Percentiles rank a stretch among this genome's conserved stretches.
Evolutionary conservation across 192 early-diverging fungal species (phyloP).

Genomic region (Umbelopsis sp.): DNA sequence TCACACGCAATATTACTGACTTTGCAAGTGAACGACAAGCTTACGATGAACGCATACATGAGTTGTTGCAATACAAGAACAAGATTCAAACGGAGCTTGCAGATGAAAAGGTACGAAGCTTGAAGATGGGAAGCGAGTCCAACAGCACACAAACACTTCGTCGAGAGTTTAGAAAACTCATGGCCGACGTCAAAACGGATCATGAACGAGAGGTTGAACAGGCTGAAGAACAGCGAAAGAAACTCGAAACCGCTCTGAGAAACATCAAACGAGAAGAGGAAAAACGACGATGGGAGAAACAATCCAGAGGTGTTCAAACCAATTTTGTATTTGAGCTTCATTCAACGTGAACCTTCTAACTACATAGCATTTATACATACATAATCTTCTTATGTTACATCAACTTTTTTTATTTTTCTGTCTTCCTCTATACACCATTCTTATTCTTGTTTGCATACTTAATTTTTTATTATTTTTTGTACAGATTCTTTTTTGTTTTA

Average conservation of each 20-base stretch:
- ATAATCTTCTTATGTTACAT: too few species aligned
- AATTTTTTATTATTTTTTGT: too few species aligned
- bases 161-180: conserved; percentile 55
- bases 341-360: background rate
- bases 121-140: conserved; percentile 22
- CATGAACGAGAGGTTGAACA: conserved; percentile 43
- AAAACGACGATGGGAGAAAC: conserved; percentile 29
- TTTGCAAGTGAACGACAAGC: conserved; percentile 41
- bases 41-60: conserved; percentile 29
- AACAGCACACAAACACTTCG: conserved; percentile 43
- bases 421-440: too few species aligned
- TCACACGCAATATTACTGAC: conserved; percentile 46
- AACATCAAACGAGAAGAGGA: conserved; percentile 42
- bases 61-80: conserved; percentile 23
- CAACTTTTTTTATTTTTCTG: too few species aligned
- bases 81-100: conserved; percentile 32
- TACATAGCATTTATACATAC: background rate
- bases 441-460: too few species aligned
- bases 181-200: conserved; percentile 45
- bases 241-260: conserved; percentile 39
- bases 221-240: conserved; percentile 41
- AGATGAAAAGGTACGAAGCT: conserved; percentile 34
- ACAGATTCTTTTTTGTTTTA: too few species aligned
- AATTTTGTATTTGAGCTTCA: background rate
- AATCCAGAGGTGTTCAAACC: conserved; percentile 33